Percentiles rank a stretch among this genome's conserved stretches.
Conservation (phyloP, 2,329 filamentous ascomycete genomes). For the Sarocladiaceae sp. region DNA sequence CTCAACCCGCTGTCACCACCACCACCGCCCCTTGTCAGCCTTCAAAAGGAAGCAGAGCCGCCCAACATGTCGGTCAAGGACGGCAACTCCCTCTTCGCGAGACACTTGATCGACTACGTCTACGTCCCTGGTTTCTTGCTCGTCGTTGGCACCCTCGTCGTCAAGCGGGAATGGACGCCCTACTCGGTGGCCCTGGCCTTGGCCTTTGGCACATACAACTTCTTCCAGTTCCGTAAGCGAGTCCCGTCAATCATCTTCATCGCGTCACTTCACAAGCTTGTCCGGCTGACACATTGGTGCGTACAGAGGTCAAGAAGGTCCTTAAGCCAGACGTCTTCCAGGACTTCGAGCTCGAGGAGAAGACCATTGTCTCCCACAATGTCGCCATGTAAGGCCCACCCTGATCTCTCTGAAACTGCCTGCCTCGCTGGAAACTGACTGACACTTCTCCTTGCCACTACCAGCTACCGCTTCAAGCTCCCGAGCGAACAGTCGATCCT, state of each 20-base stretch:
- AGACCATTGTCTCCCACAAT: conserved; percentile 95
- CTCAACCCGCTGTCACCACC: background rate
- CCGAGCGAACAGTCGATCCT: conserved; percentile 73
- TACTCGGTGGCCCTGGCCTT: conserved; percentile 64
- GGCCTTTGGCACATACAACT: conserved; percentile 63
- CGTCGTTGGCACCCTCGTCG: conserved; percentile 66
- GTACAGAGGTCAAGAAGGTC: conserved; percentile 66
- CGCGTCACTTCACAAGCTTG: conserved; percentile 1
- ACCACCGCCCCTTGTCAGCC: background rate
- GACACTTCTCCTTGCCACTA: background rate
- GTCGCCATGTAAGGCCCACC: conserved; percentile 91
- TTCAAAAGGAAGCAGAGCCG: background rate
- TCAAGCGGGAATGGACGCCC: conserved; percentile 71
- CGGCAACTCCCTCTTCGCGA: conserved; percentile 34
- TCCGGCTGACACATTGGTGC: conserved; percentile 12
- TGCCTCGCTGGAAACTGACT: conserved; percentile 7
- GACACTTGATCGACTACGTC: conserved; percentile 68
- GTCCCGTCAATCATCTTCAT: background rate
- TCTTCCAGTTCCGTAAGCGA: conserved; percentile 62
- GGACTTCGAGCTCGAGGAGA: conserved; percentile 87
- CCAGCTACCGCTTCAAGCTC: conserved; percentile 88
- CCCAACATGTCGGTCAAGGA: conserved; percentile 11
- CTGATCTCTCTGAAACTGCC: too few relatives aligned
- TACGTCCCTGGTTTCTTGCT: conserved; percentile 79
- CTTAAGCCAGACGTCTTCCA: conserved; percentile 86